Percentiles rank a stretch among this genome's conserved stretches.
Evolutionary conservation across 2,329 filamentous ascomycete species (phyloP).

Genomic region (Alternaria solani): DNA sequence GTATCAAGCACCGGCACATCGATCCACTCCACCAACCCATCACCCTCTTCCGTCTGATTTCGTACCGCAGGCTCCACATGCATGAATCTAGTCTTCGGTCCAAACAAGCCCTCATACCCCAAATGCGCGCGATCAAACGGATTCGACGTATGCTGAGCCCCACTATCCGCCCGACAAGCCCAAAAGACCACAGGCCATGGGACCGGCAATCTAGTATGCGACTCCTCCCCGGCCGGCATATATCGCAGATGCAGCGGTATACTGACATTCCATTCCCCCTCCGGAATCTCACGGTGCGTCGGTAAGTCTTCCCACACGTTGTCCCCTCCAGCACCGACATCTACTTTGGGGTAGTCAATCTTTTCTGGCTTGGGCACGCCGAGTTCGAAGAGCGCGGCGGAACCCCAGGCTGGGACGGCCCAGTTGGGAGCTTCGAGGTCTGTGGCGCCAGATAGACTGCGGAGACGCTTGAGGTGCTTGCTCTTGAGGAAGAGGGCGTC

Average conservation of each 20-base stretch:
- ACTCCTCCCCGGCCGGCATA: slow-evolving; percentile 58
- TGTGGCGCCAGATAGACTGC: slow-evolving; percentile 75
- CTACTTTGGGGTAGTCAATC: slow-evolving; percentile 17
- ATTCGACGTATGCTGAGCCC: slow-evolving; percentile 73
- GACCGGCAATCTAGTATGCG: slow-evolving; percentile 59
- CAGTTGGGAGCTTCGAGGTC: slow-evolving; percentile 93
- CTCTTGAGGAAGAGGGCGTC: slow-evolving; percentile 80
- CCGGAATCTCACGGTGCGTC: slow-evolving; percentile 28
- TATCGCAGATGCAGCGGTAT: slow-evolving; percentile 90
- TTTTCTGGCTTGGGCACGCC: slow-evolving; percentile 54
- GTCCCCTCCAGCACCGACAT: not conserved
- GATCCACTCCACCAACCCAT: slow-evolving; percentile 44
- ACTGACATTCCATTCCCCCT: slow-evolving; percentile 65
- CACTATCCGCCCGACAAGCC: slow-evolving; percentile 77
- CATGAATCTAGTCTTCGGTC: slow-evolving; percentile 80
- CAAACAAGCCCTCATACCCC: slow-evolving; percentile 87
- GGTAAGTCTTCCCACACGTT: slow-evolving; percentile 7
- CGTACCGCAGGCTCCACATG: slow-evolving; percentile 60
- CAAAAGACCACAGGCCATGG: slow-evolving; percentile 89
- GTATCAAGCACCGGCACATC: slow-evolving; percentile 55
- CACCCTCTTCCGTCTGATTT: not conserved
- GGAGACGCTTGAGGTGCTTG: slow-evolving; percentile 76
- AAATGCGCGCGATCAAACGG: slow-evolving; percentile 86
- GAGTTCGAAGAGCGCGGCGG: slow-evolving; percentile 77
- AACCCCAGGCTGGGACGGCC: slow-evolving; percentile 79